Percentiles rank a stretch among this genome's conserved stretches.
These are phyloP conservation scores for Pseudonectria foliicola DNA, from an alignment of 2,329 filamentous ascomycete species.

Conservation along the genomic window DNA sequence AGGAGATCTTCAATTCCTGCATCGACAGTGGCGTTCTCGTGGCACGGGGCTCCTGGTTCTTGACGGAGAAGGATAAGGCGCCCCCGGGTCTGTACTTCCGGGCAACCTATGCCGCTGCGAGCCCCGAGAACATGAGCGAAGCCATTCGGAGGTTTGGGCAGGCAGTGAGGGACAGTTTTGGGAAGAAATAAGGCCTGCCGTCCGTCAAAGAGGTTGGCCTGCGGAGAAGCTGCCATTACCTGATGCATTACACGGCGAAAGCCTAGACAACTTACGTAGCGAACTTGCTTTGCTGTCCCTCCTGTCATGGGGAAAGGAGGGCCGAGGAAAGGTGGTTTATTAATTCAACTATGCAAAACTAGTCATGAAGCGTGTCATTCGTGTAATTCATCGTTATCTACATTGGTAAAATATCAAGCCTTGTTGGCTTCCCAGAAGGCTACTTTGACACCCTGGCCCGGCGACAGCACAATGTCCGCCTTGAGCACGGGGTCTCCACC, in stretches of 20 bases:
- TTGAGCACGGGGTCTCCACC: slow-evolving; percentile 47
- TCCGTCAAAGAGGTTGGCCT: neutral
- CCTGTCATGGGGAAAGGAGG: neutral
- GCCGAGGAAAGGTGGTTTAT: neutral
- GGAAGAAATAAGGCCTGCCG: slow-evolving; percentile 20
- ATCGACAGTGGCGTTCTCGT: slow-evolving; percentile 73
- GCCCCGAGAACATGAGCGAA: slow-evolving; percentile 59
- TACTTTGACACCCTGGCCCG: slow-evolving; percentile 51
- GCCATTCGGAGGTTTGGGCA: slow-evolving; percentile 70
- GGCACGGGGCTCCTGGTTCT: slow-evolving; percentile 86
- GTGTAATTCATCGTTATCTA: no score
- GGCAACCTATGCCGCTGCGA: slow-evolving; percentile 80
- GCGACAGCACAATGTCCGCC: slow-evolving; percentile 53
- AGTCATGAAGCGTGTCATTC: slow-evolving; percentile 1
- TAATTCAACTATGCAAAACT: neutral
- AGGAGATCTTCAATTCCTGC: slow-evolving; percentile 74
- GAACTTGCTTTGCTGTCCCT: neutral
- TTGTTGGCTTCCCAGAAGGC: slow-evolving; percentile 44
- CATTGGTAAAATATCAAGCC: neutral
- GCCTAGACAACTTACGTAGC: neutral
- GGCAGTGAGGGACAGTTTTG: slow-evolving; percentile 57
- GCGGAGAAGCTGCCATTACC: no score
- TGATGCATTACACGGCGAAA: neutral
- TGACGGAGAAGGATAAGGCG: slow-evolving; percentile 58
- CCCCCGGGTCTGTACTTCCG: slow-evolving; percentile 73